Evolutionary conservation across 495 filamentous ascomycete genomes (phyloP).

Genomic region (Hypoxylon trugodes): DNA sequence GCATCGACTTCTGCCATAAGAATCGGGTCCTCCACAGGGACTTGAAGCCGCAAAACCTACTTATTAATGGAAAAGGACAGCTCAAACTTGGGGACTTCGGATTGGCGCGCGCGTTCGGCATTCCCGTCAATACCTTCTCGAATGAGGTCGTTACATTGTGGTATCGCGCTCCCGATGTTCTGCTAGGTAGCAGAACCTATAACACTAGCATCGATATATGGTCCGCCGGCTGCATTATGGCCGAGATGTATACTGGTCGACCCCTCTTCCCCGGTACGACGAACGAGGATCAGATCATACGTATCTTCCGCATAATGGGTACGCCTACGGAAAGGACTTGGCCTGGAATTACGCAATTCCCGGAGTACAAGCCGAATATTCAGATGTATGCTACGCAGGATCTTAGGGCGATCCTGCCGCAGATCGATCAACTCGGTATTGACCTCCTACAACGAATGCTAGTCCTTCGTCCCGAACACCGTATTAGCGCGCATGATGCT

Average conservation of each 20-base stretch:
- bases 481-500: slow-evolving; percentile 84
- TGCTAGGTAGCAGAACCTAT: slow-evolving; percentile 89
- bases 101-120: slow-evolving; percentile 90
- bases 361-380: slow-evolving; percentile 93
- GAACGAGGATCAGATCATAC: slow-evolving; percentile 93
- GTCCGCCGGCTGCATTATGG: slow-evolving; percentile 98
- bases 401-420: slow-evolving; percentile 81
- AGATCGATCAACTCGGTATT: slow-evolving; percentile 86
- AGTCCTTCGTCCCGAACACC: slow-evolving; percentile 90
- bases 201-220: slow-evolving; percentile 99
- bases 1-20: slow-evolving; percentile 96
- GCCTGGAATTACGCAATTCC: slow-evolving; percentile 88
- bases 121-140: slow-evolving; percentile 97
- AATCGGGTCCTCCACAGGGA: slow-evolving; percentile 97
- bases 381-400: slow-evolving; percentile 97
- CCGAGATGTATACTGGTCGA: slow-evolving; percentile 94
- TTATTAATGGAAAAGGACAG: slow-evolving; percentile 91
- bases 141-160: slow-evolving; percentile 97
- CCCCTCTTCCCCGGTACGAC: slow-evolving; percentile 94
- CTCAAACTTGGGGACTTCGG: slow-evolving; percentile 97
- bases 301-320: slow-evolving; percentile 97
- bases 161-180: slow-evolving; percentile 94
- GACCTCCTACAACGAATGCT: slow-evolving; percentile 90
- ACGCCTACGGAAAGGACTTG: slow-evolving; percentile 91
- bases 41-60: slow-evolving; percentile 92